Evolutionary conservation across 176 grass and related monocot species (phyloP).

Genomic region (Oryza glaberrima): DNA sequence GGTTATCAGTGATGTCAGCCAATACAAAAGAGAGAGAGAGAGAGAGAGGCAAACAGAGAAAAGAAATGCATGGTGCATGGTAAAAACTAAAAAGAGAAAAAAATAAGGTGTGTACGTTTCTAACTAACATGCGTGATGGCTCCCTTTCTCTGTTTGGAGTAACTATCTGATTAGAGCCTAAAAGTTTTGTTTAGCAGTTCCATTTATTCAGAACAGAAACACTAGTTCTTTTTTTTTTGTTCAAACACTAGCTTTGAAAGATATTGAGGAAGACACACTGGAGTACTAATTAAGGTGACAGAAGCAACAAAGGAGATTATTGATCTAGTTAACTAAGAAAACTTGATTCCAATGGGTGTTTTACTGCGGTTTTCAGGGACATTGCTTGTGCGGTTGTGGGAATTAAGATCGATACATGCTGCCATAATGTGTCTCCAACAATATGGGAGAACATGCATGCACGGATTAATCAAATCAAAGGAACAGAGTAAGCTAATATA

Average conservation of each 20-base stretch:
- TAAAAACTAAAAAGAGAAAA: conserved; percentile 17
- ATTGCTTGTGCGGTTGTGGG: background rate
- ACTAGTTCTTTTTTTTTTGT: background rate
- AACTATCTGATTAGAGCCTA: conserved; percentile 31
- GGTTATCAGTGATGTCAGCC: background rate
- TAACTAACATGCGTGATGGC: conserved; percentile 31
- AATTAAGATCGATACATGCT: background rate
- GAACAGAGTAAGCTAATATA: background rate
- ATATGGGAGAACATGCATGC: background rate
- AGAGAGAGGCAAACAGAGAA: background rate
- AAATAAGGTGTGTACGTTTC: conserved; percentile 20
- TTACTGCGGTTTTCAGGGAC: background rate
- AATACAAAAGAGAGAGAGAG: no score
- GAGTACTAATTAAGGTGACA: background rate
- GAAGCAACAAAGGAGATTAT: background rate
- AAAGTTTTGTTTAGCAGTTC: conserved; percentile 45
- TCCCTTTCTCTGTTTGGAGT: conserved; percentile 27
- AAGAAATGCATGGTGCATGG: background rate
- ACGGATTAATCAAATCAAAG: background rate
- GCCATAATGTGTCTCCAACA: background rate
- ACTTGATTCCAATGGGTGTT: background rate
- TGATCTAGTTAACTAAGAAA: background rate
- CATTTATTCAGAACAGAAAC: conserved; percentile 29
- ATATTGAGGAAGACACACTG: background rate
- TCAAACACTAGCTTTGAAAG: background rate